Evolutionary conservation across 2,329 filamentous ascomycete species (phyloP).

Genomic region (Exserohilum rostratum): DNA sequence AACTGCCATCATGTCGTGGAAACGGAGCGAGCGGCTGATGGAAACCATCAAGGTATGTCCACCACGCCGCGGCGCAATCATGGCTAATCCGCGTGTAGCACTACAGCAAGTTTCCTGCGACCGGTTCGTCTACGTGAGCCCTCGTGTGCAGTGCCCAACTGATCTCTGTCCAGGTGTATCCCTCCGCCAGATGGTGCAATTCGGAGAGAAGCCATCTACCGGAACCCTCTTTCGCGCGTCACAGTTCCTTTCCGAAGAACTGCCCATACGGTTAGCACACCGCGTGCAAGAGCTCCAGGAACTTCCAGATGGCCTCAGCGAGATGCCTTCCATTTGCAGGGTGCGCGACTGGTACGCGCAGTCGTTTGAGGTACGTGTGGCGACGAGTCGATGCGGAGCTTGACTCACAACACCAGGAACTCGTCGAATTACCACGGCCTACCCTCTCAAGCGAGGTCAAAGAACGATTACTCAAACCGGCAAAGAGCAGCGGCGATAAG

Average conservation of each 20-base stretch:
- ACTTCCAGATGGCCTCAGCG: slow-evolving; percentile 91
- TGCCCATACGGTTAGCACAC: slow-evolving; percentile 94
- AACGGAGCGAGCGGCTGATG: slow-evolving; percentile 87
- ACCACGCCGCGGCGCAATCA: slow-evolving; percentile 2
- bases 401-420: slow-evolving; percentile 69
- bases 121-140: slow-evolving; percentile 86
- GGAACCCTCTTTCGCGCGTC: slow-evolving; percentile 96
- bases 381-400: slow-evolving; percentile 9
- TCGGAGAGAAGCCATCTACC: slow-evolving; percentile 87
- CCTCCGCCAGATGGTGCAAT: slow-evolving; percentile 98
- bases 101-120: slow-evolving; percentile 96
- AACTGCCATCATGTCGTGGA: slow-evolving; percentile 83
- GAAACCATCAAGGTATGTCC: slow-evolving; percentile 76
- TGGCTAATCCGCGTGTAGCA: slow-evolving; percentile 57
- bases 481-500: slow-evolving; percentile 64
- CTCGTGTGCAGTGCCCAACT: slow-evolving; percentile 16
- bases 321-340: slow-evolving; percentile 95
- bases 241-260: slow-evolving; percentile 96
- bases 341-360: slow-evolving; percentile 99
- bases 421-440: slow-evolving; percentile 83
- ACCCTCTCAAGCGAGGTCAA: slow-evolving; percentile 75
- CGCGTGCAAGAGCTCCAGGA: slow-evolving; percentile 92
- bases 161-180: slow-evolving; percentile 57
- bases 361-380: slow-evolving; percentile 84
- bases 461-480: slow-evolving; percentile 75